Percentiles rank a stretch among this genome's conserved stretches.
phyloP scores from a whole-genome alignment of 2,329 filamentous ascomycete species.

The Pseudopithomyces chartarum region DNA sequence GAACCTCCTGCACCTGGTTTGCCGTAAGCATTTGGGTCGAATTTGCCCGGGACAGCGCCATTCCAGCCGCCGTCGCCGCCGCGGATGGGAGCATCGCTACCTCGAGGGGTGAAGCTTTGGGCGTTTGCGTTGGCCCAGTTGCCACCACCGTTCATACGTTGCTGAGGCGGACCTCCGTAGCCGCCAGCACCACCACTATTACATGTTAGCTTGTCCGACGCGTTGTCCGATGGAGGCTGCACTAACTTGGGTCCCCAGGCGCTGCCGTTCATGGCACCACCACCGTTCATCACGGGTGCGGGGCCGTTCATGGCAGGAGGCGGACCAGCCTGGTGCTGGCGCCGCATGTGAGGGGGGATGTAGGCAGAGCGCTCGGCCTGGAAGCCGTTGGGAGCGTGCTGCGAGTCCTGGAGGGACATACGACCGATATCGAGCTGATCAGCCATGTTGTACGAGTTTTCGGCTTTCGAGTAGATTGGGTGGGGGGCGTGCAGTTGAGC shows the following conservation, averaged over 20 bases:
- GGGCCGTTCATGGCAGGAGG: slow-evolving; percentile 47
- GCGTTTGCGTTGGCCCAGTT: slow-evolving; percentile 64
- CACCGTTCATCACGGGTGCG: slow-evolving; percentile 50
- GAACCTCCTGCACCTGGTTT: slow-evolving; percentile 56
- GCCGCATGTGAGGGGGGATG: slow-evolving; percentile 83
- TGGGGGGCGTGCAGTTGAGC: neutral
- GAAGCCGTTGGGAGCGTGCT: slow-evolving; percentile 60
- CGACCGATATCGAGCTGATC: slow-evolving; percentile 79
- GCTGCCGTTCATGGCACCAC: slow-evolving; percentile 63
- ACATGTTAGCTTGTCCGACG: slow-evolving; percentile 23
- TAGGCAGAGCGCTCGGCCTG: slow-evolving; percentile 70
- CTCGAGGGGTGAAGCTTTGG: slow-evolving; percentile 61
- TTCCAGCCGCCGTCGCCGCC: slow-evolving; percentile 43
- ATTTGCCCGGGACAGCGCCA: slow-evolving; percentile 50
- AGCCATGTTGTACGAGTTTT: slow-evolving; percentile 40
- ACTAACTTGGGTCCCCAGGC: slow-evolving; percentile 60
- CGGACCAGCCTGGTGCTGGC: slow-evolving; percentile 35
- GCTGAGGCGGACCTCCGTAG: slow-evolving; percentile 36
- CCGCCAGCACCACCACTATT: slow-evolving; percentile 28
- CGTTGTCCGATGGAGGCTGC: neutral
- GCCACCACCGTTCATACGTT: slow-evolving; percentile 57
- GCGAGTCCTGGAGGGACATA: slow-evolving; percentile 70
- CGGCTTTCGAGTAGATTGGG: slow-evolving; percentile 14
- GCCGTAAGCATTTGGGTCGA: slow-evolving; percentile 69
- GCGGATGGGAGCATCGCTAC: slow-evolving; percentile 37